Percentiles rank a stretch among this genome's conserved stretches.
phyloP scores from a whole-genome alignment of 139 green algal species.

The Coccomyxa sp. region DNA sequence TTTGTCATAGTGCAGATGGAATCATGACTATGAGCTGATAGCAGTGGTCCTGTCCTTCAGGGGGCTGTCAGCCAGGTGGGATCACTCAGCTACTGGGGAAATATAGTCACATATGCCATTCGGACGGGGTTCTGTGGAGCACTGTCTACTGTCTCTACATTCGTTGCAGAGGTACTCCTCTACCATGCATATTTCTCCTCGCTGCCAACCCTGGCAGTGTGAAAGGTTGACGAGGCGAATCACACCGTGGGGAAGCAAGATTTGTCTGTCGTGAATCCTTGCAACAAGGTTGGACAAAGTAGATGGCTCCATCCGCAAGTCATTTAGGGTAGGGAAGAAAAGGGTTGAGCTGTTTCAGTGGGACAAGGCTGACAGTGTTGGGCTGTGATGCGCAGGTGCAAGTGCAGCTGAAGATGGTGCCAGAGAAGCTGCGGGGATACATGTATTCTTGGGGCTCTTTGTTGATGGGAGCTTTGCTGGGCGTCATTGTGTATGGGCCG shows the following conservation, averaged over 20 bases:
- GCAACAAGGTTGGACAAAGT: constrained; percentile 9
- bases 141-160: constrained; percentile 79
- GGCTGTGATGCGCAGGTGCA: constrained; percentile 12
- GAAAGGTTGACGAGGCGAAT: neutral
- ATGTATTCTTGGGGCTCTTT: constrained; percentile 29
- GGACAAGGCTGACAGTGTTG: neutral
- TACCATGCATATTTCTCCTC: neutral
- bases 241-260: neutral
- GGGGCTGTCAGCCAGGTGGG: constrained; percentile 1
- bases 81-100: constrained; percentile 27
- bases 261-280: neutral
- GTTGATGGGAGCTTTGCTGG: constrained; percentile 10
- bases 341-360: neutral
- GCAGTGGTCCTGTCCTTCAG: no score
- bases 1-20: no score
- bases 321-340: no score
- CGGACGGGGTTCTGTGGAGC: constrained; percentile 58
- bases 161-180: constrained; percentile 63
- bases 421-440: constrained; percentile 34
- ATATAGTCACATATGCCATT: constrained; percentile 22
- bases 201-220: neutral
- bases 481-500: constrained; percentile 32
- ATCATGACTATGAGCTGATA: no score
- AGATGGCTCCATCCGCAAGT: no score
- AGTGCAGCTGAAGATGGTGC: constrained; percentile 22